A percentile compares a stretch with the other conserved stretches of the same genome.
Evolutionary conservation across 2,329 filamentous ascomycete genomes (phyloP).

Genomic region (Arthrinium puccinioides): DNA sequence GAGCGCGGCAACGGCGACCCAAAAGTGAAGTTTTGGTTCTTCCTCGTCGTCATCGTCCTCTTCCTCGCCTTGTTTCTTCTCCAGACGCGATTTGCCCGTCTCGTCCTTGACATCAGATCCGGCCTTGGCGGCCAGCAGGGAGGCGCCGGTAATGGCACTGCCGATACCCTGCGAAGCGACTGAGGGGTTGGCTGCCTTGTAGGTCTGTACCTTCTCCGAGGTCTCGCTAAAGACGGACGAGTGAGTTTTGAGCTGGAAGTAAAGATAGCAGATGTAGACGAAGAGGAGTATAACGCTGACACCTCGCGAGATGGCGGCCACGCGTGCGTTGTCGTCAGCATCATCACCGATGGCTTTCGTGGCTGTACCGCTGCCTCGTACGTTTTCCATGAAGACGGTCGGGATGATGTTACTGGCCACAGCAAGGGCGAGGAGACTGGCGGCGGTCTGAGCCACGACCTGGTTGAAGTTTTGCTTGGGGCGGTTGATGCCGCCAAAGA

Average conservation of each 20-base stretch:
- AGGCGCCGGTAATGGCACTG: constrained; percentile 27
- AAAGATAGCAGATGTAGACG: constrained; percentile 76
- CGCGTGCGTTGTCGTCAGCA: constrained; percentile 31
- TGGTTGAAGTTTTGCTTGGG: constrained; percentile 85
- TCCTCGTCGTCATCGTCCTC: constrained; percentile 52
- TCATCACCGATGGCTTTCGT: constrained; percentile 37
- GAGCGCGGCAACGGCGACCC: constrained; percentile 66
- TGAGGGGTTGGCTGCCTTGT: constrained; percentile 50
- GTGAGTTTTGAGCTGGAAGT: constrained; percentile 90
- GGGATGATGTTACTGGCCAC: constrained; percentile 82
- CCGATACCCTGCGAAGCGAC: background rate
- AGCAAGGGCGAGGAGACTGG: constrained; percentile 70
- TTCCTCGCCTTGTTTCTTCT: background rate
- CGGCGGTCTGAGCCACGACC: constrained; percentile 83
- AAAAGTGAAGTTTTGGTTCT: constrained; percentile 64
- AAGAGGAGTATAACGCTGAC: constrained; percentile 74
- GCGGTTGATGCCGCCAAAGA: constrained; percentile 74
- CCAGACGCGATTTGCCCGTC: background rate
- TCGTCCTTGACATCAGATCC: constrained; percentile 16
- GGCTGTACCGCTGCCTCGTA: constrained; percentile 29
- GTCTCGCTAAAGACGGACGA: constrained; percentile 65
- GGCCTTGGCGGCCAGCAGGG: constrained; percentile 25
- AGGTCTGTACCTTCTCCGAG: constrained; percentile 40
- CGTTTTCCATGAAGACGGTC: constrained; percentile 66
- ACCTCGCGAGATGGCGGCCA: constrained; percentile 61